phyloP scores from a whole-genome alignment of 169 alveolate species.

The Plasmodium gaboni region DNA sequence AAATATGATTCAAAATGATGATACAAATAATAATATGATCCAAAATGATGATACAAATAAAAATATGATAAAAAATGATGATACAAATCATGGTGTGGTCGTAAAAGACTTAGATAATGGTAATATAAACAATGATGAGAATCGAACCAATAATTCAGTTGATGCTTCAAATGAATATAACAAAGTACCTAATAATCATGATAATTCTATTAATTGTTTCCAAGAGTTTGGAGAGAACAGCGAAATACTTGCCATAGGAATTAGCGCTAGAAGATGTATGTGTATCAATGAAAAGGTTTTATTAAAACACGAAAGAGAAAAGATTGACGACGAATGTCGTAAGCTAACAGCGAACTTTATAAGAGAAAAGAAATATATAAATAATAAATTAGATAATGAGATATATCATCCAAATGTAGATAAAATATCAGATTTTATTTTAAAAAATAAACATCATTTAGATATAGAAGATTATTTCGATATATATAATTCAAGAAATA shows the following conservation, averaged over 20 bases:
- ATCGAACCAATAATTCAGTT: background rate
- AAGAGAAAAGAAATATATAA: constrained; percentile 65
- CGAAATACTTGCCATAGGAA: constrained; percentile 28
- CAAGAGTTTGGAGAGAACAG: constrained; percentile 9
- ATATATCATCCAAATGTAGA: constrained; percentile 23
- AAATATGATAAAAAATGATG: background rate
- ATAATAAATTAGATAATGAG: constrained; percentile 16
- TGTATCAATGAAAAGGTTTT: constrained; percentile 71
- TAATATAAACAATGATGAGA: background rate
- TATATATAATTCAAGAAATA: constrained; percentile 62
- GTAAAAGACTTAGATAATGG: background rate
- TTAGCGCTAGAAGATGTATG: constrained; percentile 65
- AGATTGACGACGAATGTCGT: constrained; percentile 61
- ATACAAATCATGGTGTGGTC: no score
- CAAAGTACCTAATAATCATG: background rate
- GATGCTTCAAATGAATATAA: no score
- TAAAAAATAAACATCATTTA: constrained; percentile 70
- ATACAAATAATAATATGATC: background rate
- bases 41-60: background rate
- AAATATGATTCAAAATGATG: constrained; percentile 2
- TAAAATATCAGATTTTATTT: constrained; percentile 76
- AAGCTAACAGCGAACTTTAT: constrained; percentile 61
- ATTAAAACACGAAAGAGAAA: constrained; percentile 40
- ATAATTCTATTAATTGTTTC: background rate
- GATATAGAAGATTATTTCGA: constrained; percentile 76